A percentile compares a stretch with the other conserved stretches of the same genome.
phyloP scores from a whole-genome alignment of 2,329 filamentous ascomycete species.

The Paracorniculantispora psalliotae region DNA sequence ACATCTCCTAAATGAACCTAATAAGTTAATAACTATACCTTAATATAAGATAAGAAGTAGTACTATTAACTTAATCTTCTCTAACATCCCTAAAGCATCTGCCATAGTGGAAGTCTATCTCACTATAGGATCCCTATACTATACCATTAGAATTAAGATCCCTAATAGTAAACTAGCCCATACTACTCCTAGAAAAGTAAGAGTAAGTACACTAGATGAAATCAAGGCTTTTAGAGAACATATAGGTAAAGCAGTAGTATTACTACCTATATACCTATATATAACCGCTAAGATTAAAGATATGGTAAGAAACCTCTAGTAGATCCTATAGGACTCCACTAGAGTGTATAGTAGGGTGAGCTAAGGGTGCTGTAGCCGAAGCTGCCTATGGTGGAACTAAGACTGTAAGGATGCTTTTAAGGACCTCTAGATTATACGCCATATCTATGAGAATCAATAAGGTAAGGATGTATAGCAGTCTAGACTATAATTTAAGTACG shows the following conservation, averaged over 20 bases:
- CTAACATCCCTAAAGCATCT: background rate
- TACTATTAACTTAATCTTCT: conserved; percentile 1
- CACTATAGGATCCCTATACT: too few relatives aligned
- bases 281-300: too few relatives aligned
- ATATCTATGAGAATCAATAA: conserved; percentile 1
- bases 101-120: too few relatives aligned
- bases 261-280: background rate
- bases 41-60: background rate
- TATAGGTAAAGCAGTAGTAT: background rate
- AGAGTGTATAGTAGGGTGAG: background rate
- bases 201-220: background rate
- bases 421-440: background rate
- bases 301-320: too few relatives aligned
- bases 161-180: background rate
- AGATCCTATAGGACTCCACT: too few relatives aligned
- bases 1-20: background rate
- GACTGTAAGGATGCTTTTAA: background rate
- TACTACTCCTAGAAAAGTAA: background rate
- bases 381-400: conserved; percentile 4
- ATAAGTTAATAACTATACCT: background rate
- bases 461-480: conserved; percentile 2
- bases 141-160: conserved; percentile 3
- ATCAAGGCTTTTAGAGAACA: too few relatives aligned
- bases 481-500: background rate
- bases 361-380: background rate